Conservation (phyloP, 129 eudicot species). For the Tanacetum coccineum region DNA sequence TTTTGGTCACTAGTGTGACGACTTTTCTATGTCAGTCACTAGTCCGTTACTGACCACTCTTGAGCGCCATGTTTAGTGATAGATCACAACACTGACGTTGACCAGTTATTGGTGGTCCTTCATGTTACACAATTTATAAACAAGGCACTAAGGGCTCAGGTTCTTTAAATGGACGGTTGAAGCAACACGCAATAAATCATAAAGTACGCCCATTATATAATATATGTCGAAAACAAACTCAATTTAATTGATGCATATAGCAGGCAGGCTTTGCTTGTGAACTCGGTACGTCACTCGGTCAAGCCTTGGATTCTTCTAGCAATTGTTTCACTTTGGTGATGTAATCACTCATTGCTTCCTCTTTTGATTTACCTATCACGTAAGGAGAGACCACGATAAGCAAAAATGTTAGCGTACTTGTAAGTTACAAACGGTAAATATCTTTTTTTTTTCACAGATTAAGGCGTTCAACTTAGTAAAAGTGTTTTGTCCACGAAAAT, state of each 20-base stretch:
- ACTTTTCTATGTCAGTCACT: neutral
- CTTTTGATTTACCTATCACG: constrained; percentile 60
- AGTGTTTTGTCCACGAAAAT: no score
- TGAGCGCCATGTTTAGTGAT: no score
- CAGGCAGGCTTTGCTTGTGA: neutral
- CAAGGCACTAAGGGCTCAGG: no score
- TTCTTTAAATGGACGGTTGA: no score
- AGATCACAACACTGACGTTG: neutral
- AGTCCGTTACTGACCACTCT: no score
- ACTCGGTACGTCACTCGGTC: neutral
- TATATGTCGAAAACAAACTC: neutral
- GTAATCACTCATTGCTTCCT: constrained; percentile 74
- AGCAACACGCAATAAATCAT: neutral
- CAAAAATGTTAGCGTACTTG: neutral
- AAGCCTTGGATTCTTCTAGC: constrained; percentile 36
- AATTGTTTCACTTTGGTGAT: constrained; percentile 82
- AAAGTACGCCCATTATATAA: neutral
- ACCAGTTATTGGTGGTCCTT: neutral
- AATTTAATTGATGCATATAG: neutral
- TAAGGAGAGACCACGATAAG: neutral
- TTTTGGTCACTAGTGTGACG: constrained; percentile 9
- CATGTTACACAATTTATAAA: no score
- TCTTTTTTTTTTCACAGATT: neutral
- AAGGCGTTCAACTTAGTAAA: neutral
- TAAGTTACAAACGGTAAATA: neutral